phyloP scores from a whole-genome alignment of 768 basidiomycete genomes.

The Tephrocybe sp. region DNA sequence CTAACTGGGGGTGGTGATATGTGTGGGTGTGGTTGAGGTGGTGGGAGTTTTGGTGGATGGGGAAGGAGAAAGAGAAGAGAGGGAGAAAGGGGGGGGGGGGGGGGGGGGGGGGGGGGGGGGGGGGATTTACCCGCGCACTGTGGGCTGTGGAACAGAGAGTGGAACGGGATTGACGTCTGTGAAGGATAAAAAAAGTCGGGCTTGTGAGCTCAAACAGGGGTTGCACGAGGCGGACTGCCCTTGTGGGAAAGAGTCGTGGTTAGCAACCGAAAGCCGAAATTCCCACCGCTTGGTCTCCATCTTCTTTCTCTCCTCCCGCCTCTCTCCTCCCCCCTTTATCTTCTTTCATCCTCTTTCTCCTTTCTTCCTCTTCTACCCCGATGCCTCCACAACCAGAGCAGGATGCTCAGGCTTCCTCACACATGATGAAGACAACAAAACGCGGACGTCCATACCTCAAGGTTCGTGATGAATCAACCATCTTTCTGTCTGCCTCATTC shows the following conservation, averaged over 20 bases:
- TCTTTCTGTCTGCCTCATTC: constrained; percentile 1
- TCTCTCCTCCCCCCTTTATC: constrained; percentile 20
- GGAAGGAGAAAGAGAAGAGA: too few species aligned
- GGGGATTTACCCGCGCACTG: too few species aligned
- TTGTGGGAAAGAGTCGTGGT: constrained; percentile 41
- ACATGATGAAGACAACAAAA: constrained; percentile 99
- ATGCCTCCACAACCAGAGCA: constrained; percentile 39
- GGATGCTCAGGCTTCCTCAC: constrained; percentile 65
- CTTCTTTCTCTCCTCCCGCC: constrained; percentile 19
- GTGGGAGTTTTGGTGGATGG: too few species aligned
- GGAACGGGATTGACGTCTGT: constrained; percentile 15
- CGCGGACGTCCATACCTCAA: constrained; percentile 93
- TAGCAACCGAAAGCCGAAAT: constrained; percentile 39
- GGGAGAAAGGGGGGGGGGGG: not conserved
- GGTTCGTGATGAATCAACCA: constrained; percentile 38
- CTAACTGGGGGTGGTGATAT: too few species aligned
- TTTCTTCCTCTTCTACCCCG: constrained; percentile 40
- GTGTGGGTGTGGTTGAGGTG: too few species aligned
- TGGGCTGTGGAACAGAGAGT: too few species aligned
- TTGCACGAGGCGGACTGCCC: constrained; percentile 30
- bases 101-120: constrained; percentile 21
- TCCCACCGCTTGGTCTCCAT: constrained; percentile 30
- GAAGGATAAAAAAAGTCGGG: constrained; percentile 12
- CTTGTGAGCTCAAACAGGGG: constrained; percentile 28
- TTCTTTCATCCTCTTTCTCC: constrained; percentile 28